Conservation (phyloP, 345 rosid species). For the Salix viminalis region DNA sequence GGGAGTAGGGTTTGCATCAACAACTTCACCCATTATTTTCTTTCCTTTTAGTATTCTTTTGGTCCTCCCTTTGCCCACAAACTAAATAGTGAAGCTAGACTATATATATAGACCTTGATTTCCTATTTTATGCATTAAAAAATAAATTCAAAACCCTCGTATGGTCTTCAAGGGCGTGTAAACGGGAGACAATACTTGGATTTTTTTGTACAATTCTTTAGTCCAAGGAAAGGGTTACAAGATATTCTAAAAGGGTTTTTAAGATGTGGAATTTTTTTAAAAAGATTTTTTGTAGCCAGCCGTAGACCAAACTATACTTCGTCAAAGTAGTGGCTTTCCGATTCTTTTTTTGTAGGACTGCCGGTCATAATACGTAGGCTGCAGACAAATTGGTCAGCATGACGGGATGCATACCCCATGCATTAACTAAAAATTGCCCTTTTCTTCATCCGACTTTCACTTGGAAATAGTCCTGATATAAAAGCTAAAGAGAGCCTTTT, state of each 20-base stretch:
- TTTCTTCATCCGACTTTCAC: background rate
- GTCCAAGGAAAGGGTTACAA: background rate
- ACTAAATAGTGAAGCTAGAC: background rate
- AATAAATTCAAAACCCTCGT: background rate
- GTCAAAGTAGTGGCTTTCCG: background rate
- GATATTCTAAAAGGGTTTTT: background rate
- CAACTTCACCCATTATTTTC: slow-evolving; percentile 4
- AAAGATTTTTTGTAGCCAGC: background rate
- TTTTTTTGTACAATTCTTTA: background rate
- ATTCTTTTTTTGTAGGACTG: background rate
- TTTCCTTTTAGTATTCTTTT: background rate
- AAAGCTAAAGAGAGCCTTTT: background rate
- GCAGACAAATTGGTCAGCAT: background rate
- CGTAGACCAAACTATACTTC: background rate
- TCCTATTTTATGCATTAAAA: background rate
- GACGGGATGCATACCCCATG: background rate
- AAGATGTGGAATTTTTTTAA: background rate
- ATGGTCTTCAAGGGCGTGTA: background rate
- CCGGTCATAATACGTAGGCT: background rate
- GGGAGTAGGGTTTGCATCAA: background rate
- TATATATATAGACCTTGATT: background rate
- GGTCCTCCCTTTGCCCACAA: slow-evolving; percentile 1
- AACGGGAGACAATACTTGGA: background rate
- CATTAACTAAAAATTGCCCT: background rate
- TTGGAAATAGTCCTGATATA: background rate